Percentiles rank a stretch among this genome's conserved stretches.
Conservation (phyloP, 768 basidiomycete species). For the Strobilomyces confusus region DNA sequence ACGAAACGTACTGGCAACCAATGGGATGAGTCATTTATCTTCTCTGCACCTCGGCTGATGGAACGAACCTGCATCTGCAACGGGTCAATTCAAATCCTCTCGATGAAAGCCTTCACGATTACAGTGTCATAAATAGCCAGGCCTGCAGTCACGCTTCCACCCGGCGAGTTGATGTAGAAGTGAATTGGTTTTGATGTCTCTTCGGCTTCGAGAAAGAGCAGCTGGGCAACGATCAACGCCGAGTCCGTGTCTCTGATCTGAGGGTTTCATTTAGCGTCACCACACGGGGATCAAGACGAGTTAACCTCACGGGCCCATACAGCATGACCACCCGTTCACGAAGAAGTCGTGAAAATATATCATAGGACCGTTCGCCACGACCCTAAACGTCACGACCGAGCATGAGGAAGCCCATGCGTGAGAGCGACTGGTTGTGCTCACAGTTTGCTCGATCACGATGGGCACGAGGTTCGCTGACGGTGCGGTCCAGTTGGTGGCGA, state of each 20-base stretch:
- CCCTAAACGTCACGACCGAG: constrained; percentile 42
- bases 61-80: constrained; percentile 65
- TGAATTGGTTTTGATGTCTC: constrained; percentile 93
- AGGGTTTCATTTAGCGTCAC: constrained; percentile 13
- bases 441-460: constrained; percentile 92
- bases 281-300: constrained; percentile 3
- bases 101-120: constrained; percentile 25
- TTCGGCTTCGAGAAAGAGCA: constrained; percentile 95
- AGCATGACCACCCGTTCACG: constrained; percentile 95
- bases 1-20: constrained; percentile 71
- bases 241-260: constrained; percentile 91
- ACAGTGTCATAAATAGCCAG: constrained; percentile 98
- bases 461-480: constrained; percentile 72
- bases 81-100: constrained; percentile 15
- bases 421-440: constrained; percentile 31
- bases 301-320: constrained; percentile 73
- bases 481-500: constrained; percentile 42
- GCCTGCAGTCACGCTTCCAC: constrained; percentile 93
- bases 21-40: constrained; percentile 25
- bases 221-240: constrained; percentile 83
- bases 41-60: constrained; percentile 2
- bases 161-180: constrained; percentile 95
- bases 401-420: constrained; percentile 13
- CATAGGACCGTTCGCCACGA: constrained; percentile 86
- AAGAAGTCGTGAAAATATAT: constrained; percentile 92